phyloP scores from a whole-genome alignment of 148 eudicot species.

The Fagopyrum homotropicum region DNA sequence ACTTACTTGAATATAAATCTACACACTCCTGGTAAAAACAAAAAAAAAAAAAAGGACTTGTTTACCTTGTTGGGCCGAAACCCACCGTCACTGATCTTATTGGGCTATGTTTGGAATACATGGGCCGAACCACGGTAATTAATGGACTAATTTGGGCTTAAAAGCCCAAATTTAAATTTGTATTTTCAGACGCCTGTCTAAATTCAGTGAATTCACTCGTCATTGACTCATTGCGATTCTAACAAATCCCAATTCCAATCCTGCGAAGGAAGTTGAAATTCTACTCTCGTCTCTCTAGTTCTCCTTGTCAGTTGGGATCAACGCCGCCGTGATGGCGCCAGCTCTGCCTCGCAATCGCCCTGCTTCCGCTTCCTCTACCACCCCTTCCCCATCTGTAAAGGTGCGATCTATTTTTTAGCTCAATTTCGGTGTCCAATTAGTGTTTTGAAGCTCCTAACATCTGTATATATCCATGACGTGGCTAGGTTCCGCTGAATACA shows the following conservation, averaged over 20 bases:
- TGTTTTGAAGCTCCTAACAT: neutral
- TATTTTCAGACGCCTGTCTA: neutral
- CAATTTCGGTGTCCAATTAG: neutral
- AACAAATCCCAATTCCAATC: neutral
- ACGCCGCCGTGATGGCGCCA: slow-evolving; percentile 23
- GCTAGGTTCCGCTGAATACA: slow-evolving; percentile 55
- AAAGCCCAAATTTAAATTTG: neutral
- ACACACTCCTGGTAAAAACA: too few relatives aligned
- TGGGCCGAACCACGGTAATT: neutral
- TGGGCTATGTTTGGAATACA: neutral
- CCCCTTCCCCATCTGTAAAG: slow-evolving; percentile 15
- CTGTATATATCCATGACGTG: neutral
- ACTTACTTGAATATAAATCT: too few relatives aligned
- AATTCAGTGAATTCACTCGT: neutral
- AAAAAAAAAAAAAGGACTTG: too few relatives aligned
- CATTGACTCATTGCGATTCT: neutral
- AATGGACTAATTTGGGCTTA: neutral
- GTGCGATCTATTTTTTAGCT: slow-evolving; percentile 4
- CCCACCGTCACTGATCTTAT: too few relatives aligned
- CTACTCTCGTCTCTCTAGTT: neutral
- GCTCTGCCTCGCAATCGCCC: slow-evolving; percentile 18
- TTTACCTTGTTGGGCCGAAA: neutral
- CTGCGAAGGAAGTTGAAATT: slow-evolving; percentile 3
- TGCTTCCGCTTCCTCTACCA: slow-evolving; percentile 12
- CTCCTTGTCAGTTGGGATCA: neutral